Evolutionary conservation across 1,284 basidiomycete genomes (phyloP), one percentile per base, ranked within the genome.

Genomic region (Ganoderma lucidum): DNA sequence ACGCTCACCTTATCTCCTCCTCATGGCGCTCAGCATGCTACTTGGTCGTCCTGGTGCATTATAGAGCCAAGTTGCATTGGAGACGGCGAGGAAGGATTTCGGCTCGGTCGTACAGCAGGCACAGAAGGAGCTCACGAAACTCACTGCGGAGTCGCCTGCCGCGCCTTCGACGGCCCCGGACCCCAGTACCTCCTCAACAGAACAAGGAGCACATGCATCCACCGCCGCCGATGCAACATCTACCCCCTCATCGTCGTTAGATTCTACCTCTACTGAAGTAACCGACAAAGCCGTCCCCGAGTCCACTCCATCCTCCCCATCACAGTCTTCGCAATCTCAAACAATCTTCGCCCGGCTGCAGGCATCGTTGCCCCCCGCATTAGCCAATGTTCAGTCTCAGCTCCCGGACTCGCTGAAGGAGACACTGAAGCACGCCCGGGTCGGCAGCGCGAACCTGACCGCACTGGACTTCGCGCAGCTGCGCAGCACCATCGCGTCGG

Each of bases 41-140:
- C 19, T 23, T 41, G 32, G 9, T 39, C 4, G 6, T 28, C 35
- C 17, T 63, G n/a, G 2, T 63, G 69, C 12, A 6, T 69, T 56
- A 56, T 72, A 96, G 95, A 93, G 93, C 75, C 93, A 93, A 79
- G 86, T 81, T 42, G 93, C 89, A 1, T 78, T 96, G 30, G 85
- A 92, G 71, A 84, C 84, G 58, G 92, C 95, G 8, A 89, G 91
- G 67, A 93, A 93, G 75, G 95, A 96, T 79, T 76, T 96, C 45
- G 85, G 88, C 42, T 87, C 90, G 60, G 94, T 93, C 39, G 93
- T 96, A 64, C 82, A 86, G 4, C 94, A 96, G 77, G 94, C 94
- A 42, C 94, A 96, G 83, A 90, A 89, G 70, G 94, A 95, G 79
- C 78, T 96, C 62, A 88, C 83, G 74, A 92, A 89, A 79, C 79